Percentiles rank a stretch among this genome's conserved stretches.
Conservation (phyloP, 2,329 filamentous ascomycete species). For the Fusarium sp. region DNA sequence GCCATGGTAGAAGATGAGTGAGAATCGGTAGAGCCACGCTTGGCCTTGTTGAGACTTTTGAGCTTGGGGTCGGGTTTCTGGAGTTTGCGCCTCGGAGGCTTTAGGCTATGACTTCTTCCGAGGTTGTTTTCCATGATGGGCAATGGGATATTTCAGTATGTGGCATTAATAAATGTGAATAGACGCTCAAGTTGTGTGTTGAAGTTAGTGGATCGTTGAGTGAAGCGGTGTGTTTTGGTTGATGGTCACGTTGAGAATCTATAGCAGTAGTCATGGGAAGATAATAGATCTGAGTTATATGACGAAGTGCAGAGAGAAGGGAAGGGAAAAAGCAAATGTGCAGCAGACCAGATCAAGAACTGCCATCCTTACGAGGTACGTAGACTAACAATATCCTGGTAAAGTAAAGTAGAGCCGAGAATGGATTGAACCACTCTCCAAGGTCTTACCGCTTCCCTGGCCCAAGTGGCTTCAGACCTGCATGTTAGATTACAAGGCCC, state of each 20-base stretch:
- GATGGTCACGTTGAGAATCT: slow-evolving; percentile 24
- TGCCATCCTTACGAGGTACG: neutral
- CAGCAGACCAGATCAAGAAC: slow-evolving; percentile 20
- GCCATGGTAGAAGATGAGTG: slow-evolving; percentile 26
- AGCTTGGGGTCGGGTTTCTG: slow-evolving; percentile 48
- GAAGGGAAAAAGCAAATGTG: slow-evolving; percentile 25
- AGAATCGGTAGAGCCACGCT: slow-evolving; percentile 45
- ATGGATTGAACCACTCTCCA: slow-evolving; percentile 24
- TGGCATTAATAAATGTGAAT: slow-evolving; percentile 24
- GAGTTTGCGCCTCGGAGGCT: slow-evolving; percentile 46
- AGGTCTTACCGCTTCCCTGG: slow-evolving; percentile 44
- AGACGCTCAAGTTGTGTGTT: neutral
- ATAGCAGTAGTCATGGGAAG: slow-evolving; percentile 26
- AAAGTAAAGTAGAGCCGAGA: slow-evolving; percentile 31
- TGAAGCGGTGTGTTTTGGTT: slow-evolving; percentile 13
- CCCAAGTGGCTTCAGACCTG: slow-evolving; percentile 42
- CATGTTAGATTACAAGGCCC: slow-evolving; percentile 39
- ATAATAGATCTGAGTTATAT: slow-evolving; percentile 19
- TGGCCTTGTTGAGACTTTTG: slow-evolving; percentile 41
- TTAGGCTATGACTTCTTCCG: slow-evolving; percentile 37
- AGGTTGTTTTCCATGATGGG: slow-evolving; percentile 23
- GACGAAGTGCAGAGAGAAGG: slow-evolving; percentile 6
- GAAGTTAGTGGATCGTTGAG: slow-evolving; percentile 6
- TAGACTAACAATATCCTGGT: neutral
- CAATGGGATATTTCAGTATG: slow-evolving; percentile 15